Evolutionary conservation across 1,284 basidiomycete species (phyloP).

Genomic region (Tilletia horrida): DNA sequence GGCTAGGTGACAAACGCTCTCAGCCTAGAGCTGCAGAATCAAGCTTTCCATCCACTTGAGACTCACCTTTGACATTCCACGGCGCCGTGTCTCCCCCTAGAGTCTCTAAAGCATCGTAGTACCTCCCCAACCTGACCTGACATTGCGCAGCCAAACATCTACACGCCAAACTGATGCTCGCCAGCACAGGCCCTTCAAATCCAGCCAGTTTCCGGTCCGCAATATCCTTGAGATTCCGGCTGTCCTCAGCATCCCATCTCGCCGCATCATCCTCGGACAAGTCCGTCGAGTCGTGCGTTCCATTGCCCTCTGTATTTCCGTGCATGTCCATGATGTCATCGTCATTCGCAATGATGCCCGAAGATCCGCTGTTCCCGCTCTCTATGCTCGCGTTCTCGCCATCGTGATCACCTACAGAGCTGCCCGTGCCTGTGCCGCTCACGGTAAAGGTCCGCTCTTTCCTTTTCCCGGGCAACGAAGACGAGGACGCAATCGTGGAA

Average conservation of each 20-base stretch:
- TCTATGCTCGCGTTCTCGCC: conserved; percentile 15
- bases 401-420: conserved; percentile 10
- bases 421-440: conserved; percentile 41
- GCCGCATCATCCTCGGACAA: conserved; percentile 18
- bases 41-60: too few relatives aligned
- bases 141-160: conserved; percentile 91
- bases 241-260: conserved; percentile 55
- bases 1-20: not conserved
- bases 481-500: not conserved
- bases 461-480: conserved; percentile 32
- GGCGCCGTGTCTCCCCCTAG: conserved; percentile 67
- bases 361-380: conserved; percentile 11
- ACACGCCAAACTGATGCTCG: conserved; percentile 63
- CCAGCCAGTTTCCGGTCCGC: conserved; percentile 19
- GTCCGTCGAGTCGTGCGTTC: not conserved
- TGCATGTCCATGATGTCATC: not conserved
- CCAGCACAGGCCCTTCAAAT: conserved; percentile 39
- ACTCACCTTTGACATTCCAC: conserved; percentile 27
- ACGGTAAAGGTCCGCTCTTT: conserved; percentile 45
- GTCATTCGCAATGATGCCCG: not conserved
- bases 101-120: conserved; percentile 86
- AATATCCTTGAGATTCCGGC: conserved; percentile 75
- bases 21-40: too few relatives aligned
- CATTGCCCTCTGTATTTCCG: not conserved
- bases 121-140: conserved; percentile 86